phyloP scores from a whole-genome alignment of 257 asterid species.

The Petunia axillaris region DNA sequence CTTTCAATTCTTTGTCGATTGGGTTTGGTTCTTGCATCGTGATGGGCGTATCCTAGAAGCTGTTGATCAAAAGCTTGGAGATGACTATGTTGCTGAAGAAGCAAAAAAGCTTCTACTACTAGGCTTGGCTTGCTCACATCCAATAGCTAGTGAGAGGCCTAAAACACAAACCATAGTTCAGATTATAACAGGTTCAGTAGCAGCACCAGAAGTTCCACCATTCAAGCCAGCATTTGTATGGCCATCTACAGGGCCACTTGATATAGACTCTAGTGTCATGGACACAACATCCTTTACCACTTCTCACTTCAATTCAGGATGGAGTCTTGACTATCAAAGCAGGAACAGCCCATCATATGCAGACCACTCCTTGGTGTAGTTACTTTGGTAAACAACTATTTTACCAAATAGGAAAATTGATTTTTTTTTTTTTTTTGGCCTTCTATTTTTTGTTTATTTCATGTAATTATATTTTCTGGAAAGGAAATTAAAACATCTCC shows the following conservation, averaged over 20 bases:
- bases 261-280: conserved; percentile 38
- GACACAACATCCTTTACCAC: conserved; percentile 40
- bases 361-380: conserved; percentile 59
- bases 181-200: conserved; percentile 62
- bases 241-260: conserved; percentile 57
- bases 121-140: conserved; percentile 85
- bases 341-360: conserved; percentile 50
- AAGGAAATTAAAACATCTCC: conserved; percentile 14
- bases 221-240: conserved; percentile 87
- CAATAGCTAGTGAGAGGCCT: conserved; percentile 68
- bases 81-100: conserved; percentile 56
- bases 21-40: conserved; percentile 87
- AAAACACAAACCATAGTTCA: conserved; percentile 58
- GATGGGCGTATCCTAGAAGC: conserved; percentile 67
- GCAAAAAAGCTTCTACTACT: conserved; percentile 68
- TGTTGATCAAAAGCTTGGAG: conserved; percentile 62
- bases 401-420: conserved; percentile 34
- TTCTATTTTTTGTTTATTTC: neutral
- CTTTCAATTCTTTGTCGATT: conserved; percentile 63
- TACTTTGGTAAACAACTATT: conserved; percentile 30
- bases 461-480: conserved; percentile 21
- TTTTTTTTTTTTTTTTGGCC: neutral
- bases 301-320: conserved; percentile 55
- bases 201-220: conserved; percentile 65
- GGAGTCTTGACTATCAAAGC: conserved; percentile 60